Percentiles rank a stretch among this genome's conserved stretches.
Evolutionary conservation across 2,329 filamentous ascomycete genomes (phyloP).

Genomic region (Aspergillus brunneoviolaceus): DNA sequence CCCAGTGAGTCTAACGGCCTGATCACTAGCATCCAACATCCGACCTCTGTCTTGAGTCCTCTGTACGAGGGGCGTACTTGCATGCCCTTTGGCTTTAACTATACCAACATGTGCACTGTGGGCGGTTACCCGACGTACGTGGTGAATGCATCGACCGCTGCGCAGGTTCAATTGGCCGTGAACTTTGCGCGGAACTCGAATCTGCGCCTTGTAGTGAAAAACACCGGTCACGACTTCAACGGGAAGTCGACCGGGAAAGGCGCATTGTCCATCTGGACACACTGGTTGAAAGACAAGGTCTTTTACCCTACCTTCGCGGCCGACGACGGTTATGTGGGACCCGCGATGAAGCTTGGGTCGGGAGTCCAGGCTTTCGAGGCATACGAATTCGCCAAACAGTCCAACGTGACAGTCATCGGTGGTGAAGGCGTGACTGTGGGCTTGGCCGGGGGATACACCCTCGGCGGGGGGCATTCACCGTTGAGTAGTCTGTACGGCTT

Average conservation of each 20-base stretch:
- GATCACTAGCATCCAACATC: conserved; percentile 13
- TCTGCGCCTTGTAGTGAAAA: conserved; percentile 42
- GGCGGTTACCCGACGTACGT: conserved; percentile 35
- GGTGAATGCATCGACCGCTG: conserved; percentile 34
- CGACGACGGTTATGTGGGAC: conserved; percentile 46
- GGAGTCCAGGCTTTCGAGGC: conserved; percentile 53
- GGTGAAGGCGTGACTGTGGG: conserved; percentile 56
- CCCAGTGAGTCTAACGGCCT: neutral
- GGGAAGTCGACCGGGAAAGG: conserved; percentile 59
- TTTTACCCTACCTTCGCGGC: conserved; percentile 36
- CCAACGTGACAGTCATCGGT: conserved; percentile 52
- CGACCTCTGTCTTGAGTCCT: conserved; percentile 29
- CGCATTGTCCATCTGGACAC: conserved; percentile 28
- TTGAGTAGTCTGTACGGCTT: conserved; percentile 53
- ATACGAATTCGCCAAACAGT: conserved; percentile 46
- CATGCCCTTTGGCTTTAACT: conserved; percentile 36
- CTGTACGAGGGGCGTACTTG: conserved; percentile 27
- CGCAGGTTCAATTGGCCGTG: conserved; percentile 36
- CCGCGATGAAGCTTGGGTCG: conserved; percentile 54
- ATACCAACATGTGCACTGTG: conserved; percentile 26
- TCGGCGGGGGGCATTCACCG: conserved; percentile 47
- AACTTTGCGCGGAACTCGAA: conserved; percentile 28
- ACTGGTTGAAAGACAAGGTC: conserved; percentile 21
- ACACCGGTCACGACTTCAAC: conserved; percentile 50
- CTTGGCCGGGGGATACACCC: conserved; percentile 44